Conservation (phyloP, 2,329 filamentous ascomycete genomes). For the Verticillium nubilum region DNA sequence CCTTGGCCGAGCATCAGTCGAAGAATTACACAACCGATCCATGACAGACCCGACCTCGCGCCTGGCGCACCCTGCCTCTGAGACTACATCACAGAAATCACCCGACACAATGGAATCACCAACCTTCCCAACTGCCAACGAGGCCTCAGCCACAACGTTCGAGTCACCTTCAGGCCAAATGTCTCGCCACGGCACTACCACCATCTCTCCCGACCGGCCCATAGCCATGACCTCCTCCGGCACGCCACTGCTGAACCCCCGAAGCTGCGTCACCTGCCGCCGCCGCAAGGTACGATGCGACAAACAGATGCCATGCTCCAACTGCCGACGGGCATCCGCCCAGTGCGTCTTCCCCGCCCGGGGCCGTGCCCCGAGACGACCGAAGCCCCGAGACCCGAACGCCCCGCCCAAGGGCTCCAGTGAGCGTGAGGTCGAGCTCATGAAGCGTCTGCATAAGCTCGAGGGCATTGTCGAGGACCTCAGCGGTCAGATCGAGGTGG, state of each 20-base stretch:
- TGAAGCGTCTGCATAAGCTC: slow-evolving; percentile 66
- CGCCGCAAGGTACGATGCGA: slow-evolving; percentile 70
- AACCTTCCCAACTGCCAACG: background rate
- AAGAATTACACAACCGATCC: no score
- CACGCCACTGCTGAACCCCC: slow-evolving; percentile 35
- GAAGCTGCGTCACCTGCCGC: slow-evolving; percentile 45
- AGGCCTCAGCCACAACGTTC: background rate
- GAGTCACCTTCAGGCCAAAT: background rate
- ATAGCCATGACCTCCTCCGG: slow-evolving; percentile 12
- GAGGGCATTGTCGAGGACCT: slow-evolving; percentile 71
- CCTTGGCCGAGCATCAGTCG: no score
- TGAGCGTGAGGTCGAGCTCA: slow-evolving; percentile 61
- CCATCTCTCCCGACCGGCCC: slow-evolving; percentile 10
- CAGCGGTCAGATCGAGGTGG: slow-evolving; percentile 44
- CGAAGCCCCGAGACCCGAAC: slow-evolving; percentile 60
- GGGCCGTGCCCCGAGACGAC: slow-evolving; percentile 64
- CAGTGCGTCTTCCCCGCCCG: slow-evolving; percentile 71
- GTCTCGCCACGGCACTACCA: slow-evolving; percentile 1
- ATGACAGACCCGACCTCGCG: background rate
- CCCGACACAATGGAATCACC: background rate
- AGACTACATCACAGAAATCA: background rate
- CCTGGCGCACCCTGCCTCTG: background rate
- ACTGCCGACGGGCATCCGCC: slow-evolving; percentile 65
- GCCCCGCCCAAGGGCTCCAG: slow-evolving; percentile 53
- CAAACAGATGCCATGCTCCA: slow-evolving; percentile 71